phyloP scores from a whole-genome alignment of 2,329 filamentous ascomycete species.

The Xylariaceae sp. region DNA sequence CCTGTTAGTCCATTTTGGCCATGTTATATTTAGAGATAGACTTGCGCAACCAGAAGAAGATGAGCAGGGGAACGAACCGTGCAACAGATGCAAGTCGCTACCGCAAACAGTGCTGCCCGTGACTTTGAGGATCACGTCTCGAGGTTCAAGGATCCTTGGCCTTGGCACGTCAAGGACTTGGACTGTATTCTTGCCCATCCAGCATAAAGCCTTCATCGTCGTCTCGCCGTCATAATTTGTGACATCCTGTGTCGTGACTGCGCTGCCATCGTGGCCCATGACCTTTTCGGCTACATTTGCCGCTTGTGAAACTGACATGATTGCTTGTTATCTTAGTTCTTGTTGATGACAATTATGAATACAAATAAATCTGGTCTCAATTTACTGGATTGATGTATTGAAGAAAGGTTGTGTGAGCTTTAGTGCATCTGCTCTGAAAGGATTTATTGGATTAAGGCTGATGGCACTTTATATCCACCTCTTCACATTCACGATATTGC shows the following conservation, averaged over 20 bases:
- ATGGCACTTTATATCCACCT: no score
- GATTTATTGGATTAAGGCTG: no score
- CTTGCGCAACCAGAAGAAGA: background rate
- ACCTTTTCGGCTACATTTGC: slow-evolving; percentile 63
- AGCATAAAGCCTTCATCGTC: slow-evolving; percentile 76
- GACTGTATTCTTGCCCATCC: slow-evolving; percentile 79
- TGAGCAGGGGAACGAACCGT: slow-evolving; percentile 32
- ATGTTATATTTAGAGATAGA: no score
- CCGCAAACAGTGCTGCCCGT: slow-evolving; percentile 60
- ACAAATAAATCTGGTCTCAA: slow-evolving; percentile 3
- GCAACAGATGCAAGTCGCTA: slow-evolving; percentile 55
- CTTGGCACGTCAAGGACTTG: slow-evolving; percentile 64
- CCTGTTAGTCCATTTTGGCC: no score
- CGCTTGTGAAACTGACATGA: slow-evolving; percentile 60
- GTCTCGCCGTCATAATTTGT: slow-evolving; percentile 53
- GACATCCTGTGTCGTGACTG: slow-evolving; percentile 65
- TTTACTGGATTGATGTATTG: no score
- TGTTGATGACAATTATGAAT: no score
- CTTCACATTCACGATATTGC: no score
- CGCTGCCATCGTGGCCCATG: slow-evolving; percentile 64
- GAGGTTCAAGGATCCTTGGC: slow-evolving; percentile 67
- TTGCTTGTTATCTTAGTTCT: no score
- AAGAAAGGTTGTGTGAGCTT: no score
- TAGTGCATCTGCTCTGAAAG: no score
- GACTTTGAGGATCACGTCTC: slow-evolving; percentile 76